Percentiles rank a stretch among this genome's conserved stretches.
These are phyloP conservation scores for Paracorniculantispora psalliotae DNA, from an alignment of 2,329 filamentous ascomycete species.

Conservation along the genomic window DNA sequence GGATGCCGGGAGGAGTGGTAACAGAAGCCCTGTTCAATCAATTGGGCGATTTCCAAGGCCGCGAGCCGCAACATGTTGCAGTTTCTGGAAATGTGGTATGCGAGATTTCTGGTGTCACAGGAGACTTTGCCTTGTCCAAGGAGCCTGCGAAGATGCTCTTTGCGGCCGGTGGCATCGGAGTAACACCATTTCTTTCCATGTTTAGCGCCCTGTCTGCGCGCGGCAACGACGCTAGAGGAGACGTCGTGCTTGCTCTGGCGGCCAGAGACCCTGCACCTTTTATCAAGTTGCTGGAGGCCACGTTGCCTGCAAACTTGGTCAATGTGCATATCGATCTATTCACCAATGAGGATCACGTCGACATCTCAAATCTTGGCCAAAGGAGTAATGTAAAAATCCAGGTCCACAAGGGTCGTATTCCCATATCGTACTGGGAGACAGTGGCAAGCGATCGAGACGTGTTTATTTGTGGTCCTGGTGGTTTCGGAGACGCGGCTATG, in stretches of 20 bases:
- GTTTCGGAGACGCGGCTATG: background rate
- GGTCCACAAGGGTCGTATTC: background rate
- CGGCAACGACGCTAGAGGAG: background rate
- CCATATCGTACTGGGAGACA: background rate
- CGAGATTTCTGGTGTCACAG: background rate
- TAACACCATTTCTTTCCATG: background rate
- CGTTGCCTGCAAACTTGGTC: background rate
- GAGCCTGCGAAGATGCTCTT: background rate
- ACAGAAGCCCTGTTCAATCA: background rate
- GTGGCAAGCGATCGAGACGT: background rate
- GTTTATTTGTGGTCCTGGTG: conserved; percentile 1
- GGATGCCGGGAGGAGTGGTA: background rate
- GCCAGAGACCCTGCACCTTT: background rate
- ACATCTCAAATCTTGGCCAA: background rate
- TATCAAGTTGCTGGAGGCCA: background rate
- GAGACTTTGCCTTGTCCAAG: background rate
- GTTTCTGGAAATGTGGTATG: background rate
- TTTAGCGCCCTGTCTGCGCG: background rate
- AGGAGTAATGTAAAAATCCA: background rate
- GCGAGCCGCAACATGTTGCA: background rate
- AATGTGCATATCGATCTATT: background rate
- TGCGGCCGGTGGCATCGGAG: background rate
- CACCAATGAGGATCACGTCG: background rate
- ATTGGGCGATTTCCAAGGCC: background rate
- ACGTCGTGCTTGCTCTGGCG: background rate